Conservation (phyloP, 73 alveolate species). For the Paramecium bursaria region DNA sequence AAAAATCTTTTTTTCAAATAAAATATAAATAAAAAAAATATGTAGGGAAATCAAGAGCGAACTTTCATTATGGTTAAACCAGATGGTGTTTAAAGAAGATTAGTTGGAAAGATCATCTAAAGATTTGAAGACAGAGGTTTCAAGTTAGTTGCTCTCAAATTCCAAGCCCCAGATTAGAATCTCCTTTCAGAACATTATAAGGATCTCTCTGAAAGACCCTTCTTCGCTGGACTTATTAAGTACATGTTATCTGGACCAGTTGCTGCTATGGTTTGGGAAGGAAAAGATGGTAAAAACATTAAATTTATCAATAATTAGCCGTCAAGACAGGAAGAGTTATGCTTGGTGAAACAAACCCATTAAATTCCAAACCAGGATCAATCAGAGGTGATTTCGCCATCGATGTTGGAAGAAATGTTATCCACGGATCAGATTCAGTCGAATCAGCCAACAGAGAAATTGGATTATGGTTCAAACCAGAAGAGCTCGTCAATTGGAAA, state of each 20-base stretch:
- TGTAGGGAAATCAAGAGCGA: conserved; percentile 79
- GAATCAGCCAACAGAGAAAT: conserved; percentile 96
- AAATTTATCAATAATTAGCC: conserved; percentile 31
- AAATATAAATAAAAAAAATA: conserved; percentile 36
- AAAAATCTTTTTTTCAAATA: background rate
- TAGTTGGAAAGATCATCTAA: conserved; percentile 93
- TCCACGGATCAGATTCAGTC: conserved; percentile 97
- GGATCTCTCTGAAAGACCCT: conserved; percentile 91
- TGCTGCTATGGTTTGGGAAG: conserved; percentile 99
- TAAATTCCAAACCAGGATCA: conserved; percentile 97
- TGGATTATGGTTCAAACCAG: conserved; percentile 95
- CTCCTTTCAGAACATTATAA: conserved; percentile 94
- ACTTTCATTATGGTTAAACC: conserved; percentile 98
- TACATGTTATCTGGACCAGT: conserved; percentile 97
- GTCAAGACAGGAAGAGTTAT: conserved; percentile 94
- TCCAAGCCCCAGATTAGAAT: conserved; percentile 84
- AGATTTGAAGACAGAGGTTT: conserved; percentile 97
- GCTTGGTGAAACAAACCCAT: conserved; percentile 97
- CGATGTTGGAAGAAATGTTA: conserved; percentile 96
- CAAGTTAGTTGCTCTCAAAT: conserved; percentile 94
- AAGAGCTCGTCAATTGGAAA: conserved; percentile 87
- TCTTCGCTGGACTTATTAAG: conserved; percentile 91
- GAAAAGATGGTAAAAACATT: conserved; percentile 76
- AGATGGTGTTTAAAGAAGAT: conserved; percentile 99
- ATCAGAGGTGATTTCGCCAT: conserved; percentile 97